Base-by-base conservation (phyloP, 805 yeast genomes). In the Candida morakotiae region DNA sequence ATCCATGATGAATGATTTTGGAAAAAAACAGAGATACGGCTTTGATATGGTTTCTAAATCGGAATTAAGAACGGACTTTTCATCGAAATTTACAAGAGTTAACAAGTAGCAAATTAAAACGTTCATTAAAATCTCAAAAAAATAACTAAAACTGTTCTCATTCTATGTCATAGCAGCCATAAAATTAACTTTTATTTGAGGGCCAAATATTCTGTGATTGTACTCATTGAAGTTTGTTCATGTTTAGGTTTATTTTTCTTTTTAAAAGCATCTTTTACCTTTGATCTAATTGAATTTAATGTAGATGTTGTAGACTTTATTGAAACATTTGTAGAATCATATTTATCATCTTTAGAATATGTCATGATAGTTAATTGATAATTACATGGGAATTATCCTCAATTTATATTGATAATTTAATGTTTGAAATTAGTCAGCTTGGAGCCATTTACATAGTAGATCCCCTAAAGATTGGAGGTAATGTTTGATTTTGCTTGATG, bases 251-350 rank as follows among this genome's bases (percentile, higher is more conserved):
- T 17, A 19, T 13, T 14, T 26, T 25, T 28, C 27, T 23, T 34
- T 7, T 22, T 4, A 13, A 27, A 22, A 5, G 28, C 11, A 15
- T 24, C 31, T 10, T 20, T 31, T 6, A 31, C 13, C 30, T 39
- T 40, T 14, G 34, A 16, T 22, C 28, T 37, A 6, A 40, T 30
- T 18, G 40, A 28, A 11, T 30, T 13, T 6, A 36, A 15, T 6
- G 43, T 34, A 4, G 43, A 40, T 19, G 31, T 26, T 14, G 32
- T 20, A 10, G 43, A 37, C 15, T 18, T 11, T 5, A 40, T 28
- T 14, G 43, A 40, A 22, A 29, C 38, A 15, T 25, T 26, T 8
- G 43, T 5, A 13, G 37, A 33, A 23, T 38, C 41, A 10, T 24
- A 4, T 10, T 24, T 24, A 7, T 24, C 5, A 24, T 24, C 26